These are phyloP conservation scores for Acanthamoeba royreba DNA, from an alignment of 208 protist species.

Conservation along the genomic window DNA sequence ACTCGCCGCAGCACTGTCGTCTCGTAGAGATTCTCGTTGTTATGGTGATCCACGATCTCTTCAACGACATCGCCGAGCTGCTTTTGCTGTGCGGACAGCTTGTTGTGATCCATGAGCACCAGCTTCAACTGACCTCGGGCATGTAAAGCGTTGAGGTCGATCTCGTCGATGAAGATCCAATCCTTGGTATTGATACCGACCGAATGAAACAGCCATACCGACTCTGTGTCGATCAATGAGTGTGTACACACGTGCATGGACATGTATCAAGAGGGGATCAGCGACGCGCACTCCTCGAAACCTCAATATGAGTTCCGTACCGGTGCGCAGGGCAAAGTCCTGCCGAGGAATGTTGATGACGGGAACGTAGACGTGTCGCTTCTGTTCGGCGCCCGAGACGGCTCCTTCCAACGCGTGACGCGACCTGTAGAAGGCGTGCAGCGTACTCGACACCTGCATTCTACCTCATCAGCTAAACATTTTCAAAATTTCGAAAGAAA, in stretches of 20 bases:
- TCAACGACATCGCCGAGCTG: neutral
- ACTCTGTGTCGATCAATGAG: neutral
- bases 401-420: neutral
- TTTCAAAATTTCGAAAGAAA: neutral
- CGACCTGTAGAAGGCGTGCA: neutral
- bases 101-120: neutral
- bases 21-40: neutral
- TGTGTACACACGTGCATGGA: neutral
- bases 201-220: neutral
- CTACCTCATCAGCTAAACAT: too few species aligned
- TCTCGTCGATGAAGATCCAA: neutral
- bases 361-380: neutral
- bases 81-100: neutral
- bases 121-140: neutral
- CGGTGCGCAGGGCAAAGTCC: neutral
- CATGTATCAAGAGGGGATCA: neutral
- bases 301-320: neutral
- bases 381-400: neutral
- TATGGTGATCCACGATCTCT: slow-evolving; percentile 1
- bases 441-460: neutral
- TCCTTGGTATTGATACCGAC: neutral
- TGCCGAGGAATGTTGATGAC: slow-evolving; percentile 3
- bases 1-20: neutral
- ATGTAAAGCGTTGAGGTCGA: neutral
- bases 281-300: too few species aligned